Conservation (phyloP, 768 basidiomycete genomes). For the Xerocomellus intermedius region DNA sequence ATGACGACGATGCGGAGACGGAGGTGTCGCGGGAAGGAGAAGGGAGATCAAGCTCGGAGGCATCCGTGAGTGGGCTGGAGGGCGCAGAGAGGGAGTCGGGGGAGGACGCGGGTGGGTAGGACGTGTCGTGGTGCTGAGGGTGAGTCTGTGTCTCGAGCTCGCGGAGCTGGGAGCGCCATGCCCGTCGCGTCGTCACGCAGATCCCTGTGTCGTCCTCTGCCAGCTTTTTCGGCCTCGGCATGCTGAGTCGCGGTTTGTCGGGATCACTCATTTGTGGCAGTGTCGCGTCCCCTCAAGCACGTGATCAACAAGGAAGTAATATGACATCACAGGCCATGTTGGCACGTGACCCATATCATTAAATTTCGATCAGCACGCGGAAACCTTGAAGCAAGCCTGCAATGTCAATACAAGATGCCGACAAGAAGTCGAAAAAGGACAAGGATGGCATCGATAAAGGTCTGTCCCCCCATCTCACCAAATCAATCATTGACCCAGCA, state of each 20-base stretch:
- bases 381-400: neutral
- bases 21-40: slow-evolving; percentile 22
- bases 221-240: neutral
- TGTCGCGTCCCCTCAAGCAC: slow-evolving; percentile 15
- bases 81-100: slow-evolving; percentile 17
- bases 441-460: slow-evolving; percentile 17
- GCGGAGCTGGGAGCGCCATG: slow-evolving; percentile 26
- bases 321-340: neutral
- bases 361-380: neutral
- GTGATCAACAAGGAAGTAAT: slow-evolving; percentile 1
- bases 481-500: slow-evolving; percentile 6
- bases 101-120: slow-evolving; percentile 14
- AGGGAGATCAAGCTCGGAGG: slow-evolving; percentile 13
- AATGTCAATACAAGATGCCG: slow-evolving; percentile 5
- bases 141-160: slow-evolving; percentile 7
- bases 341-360: slow-evolving; percentile 4
- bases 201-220: slow-evolving; percentile 16
- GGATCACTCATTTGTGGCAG: slow-evolving; percentile 18
- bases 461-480: slow-evolving; percentile 3
- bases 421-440: neutral
- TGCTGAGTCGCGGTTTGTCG: neutral
- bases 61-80: slow-evolving; percentile 26
- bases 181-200: slow-evolving; percentile 30
- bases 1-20: slow-evolving; percentile 25
- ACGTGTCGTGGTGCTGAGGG: neutral